phyloP scores from a whole-genome alignment of 2,329 filamentous ascomycete genomes.

The Achaetomium macrosporum region DNA sequence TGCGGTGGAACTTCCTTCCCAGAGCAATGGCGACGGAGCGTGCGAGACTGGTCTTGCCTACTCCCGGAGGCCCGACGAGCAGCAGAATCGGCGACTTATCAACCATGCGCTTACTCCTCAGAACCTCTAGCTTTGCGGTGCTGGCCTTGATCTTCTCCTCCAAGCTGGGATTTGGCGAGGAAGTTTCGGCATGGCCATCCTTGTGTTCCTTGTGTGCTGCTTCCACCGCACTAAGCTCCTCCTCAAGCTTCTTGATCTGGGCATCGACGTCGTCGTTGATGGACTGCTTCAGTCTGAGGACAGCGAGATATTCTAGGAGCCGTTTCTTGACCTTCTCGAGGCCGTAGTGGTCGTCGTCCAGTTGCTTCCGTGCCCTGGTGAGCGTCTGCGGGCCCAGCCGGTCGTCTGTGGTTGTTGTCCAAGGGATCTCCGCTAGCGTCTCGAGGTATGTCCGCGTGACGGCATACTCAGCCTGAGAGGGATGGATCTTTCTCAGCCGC shows the following conservation, averaged over 20 bases:
- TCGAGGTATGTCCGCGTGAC: conserved; percentile 92
- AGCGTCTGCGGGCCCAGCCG: conserved; percentile 77
- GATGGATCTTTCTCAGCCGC: conserved; percentile 89
- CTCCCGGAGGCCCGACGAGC: conserved; percentile 86
- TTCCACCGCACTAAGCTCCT: conserved; percentile 45
- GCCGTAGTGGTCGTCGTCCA: conserved; percentile 95
- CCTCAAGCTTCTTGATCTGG: conserved; percentile 64
- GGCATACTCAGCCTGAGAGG: conserved; percentile 91
- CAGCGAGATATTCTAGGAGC: conserved; percentile 88
- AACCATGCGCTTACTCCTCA: conserved; percentile 76
- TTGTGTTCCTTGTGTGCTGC: conserved; percentile 33
- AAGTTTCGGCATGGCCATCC: neutral
- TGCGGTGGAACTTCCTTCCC: conserved; percentile 92
- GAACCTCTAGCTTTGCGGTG: conserved; percentile 63
- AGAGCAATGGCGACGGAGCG: conserved; percentile 88
- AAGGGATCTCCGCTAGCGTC: conserved; percentile 89
- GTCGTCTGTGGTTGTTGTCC: conserved; percentile 79
- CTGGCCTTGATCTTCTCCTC: conserved; percentile 36
- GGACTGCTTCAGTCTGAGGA: conserved; percentile 90
- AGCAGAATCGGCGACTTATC: conserved; percentile 96
- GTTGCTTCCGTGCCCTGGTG: conserved; percentile 72
- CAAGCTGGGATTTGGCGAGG: conserved; percentile 16
- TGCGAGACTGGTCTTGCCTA: conserved; percentile 92
- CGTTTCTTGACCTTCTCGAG: conserved; percentile 97
- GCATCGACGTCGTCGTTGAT: conserved; percentile 78